Base-by-base conservation (phyloP, 768 basidiomycete genomes). In the Basidioascus undulatus region DNA sequence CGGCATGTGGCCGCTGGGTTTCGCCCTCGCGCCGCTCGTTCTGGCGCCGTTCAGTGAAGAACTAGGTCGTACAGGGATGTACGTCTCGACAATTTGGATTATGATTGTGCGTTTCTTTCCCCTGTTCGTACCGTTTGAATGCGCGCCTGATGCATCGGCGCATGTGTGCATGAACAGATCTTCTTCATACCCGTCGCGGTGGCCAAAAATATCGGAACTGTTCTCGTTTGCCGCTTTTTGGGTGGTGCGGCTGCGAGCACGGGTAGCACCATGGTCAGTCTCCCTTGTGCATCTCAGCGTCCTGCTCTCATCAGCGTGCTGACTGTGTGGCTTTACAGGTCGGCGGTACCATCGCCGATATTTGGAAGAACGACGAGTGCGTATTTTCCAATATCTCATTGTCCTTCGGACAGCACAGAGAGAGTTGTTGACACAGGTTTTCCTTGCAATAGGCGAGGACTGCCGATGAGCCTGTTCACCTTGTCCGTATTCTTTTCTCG, bases 341-440 rank as follows among this genome's bases (percentile, higher is more conserved):
- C 3, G 61, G 59, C 1, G 61, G 61, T 0, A 61, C 58, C 1
- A 47, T 63, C 12, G 52, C 56, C 1, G 61, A 62, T 41, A 54
- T 61, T 8, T 63, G 53, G 48, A 19, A 42, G 0, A 52, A 53
- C 2, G 35, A 46, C 19, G 53, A 60, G 39, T 50, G 46, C 35
- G 57, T 47, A 1, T n/a, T 41, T 0, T 27, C 39, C 1, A 46
- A 40, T 15, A 13, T 9, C 5, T 18, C 27, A 35, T 4, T 43
- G 9, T 40, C 35, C 28, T 23, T 6, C 42, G 79, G 76, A 36
- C 76, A n/a, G n/a, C n/a, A n/a, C n/a, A n/a, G n/a, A n/a, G n/a
- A n/a, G n/a, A n/a, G n/a, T n/a, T n/a, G n/a, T n/a, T n/a, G n/a
- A n/a, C n/a, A n/a, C n/a, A n/a, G n/a, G n/a, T n/a, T n/a, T n/a